phyloP scores from a whole-genome alignment of 2,329 filamentous ascomycete species.

The Curvularia eragrostidis region DNA sequence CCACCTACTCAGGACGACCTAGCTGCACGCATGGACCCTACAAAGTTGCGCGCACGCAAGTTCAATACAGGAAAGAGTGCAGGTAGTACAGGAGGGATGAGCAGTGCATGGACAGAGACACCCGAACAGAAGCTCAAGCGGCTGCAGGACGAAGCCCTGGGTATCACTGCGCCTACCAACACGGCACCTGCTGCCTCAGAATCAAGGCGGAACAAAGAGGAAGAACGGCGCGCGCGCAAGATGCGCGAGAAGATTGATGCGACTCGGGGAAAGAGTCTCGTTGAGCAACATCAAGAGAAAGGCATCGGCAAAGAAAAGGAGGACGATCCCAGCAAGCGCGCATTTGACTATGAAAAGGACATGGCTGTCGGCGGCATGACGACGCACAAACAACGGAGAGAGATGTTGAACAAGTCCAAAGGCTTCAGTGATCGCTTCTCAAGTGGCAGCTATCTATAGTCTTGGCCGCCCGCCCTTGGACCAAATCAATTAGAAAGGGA shows the following conservation, averaged over 20 bases:
- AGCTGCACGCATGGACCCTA: slow-evolving; percentile 75
- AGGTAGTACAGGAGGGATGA: slow-evolving; percentile 58
- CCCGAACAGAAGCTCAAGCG: slow-evolving; percentile 84
- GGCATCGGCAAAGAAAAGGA: slow-evolving; percentile 68
- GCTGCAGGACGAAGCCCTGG: slow-evolving; percentile 81
- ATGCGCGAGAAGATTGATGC: slow-evolving; percentile 64
- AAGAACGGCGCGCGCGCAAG: slow-evolving; percentile 56
- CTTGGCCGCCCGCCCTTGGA: neutral
- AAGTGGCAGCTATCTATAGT: slow-evolving; percentile 68
- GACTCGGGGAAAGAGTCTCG: slow-evolving; percentile 52
- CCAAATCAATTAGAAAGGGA: neutral
- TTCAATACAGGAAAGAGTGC: slow-evolving; percentile 76
- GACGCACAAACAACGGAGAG: slow-evolving; percentile 73
- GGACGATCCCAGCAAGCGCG: slow-evolving; percentile 88
- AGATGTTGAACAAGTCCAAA: slow-evolving; percentile 78
- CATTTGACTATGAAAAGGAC: slow-evolving; percentile 92
- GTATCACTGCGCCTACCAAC: slow-evolving; percentile 61
- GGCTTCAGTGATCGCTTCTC: slow-evolving; percentile 84
- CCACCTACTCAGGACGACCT: slow-evolving; percentile 59
- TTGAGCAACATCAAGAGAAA: slow-evolving; percentile 56
- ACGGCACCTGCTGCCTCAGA: slow-evolving; percentile 32
- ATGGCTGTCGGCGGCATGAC: slow-evolving; percentile 80
- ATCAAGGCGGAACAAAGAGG: slow-evolving; percentile 49
- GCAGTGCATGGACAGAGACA: slow-evolving; percentile 85
- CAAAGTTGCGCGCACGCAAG: slow-evolving; percentile 79